A percentile compares a stretch with the other conserved stretches of the same genome.
phyloP scores from a whole-genome alignment of 305 asterid genomes.

The Fraxinus sp. region DNA sequence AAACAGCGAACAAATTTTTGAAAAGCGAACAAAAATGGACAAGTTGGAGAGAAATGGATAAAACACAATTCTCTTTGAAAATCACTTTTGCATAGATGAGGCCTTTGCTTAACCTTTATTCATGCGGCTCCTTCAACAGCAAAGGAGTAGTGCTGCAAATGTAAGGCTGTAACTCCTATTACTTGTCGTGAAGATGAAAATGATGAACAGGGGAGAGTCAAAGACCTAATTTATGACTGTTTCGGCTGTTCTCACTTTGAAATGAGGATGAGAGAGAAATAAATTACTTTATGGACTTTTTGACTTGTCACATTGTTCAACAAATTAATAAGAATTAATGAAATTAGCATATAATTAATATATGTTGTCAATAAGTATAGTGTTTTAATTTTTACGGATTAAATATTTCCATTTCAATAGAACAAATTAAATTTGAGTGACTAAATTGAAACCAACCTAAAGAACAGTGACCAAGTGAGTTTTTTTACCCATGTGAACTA shows the following conservation, averaged over 20 bases:
- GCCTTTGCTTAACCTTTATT: neutral
- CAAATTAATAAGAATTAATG: neutral
- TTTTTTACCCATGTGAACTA: neutral
- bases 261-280: neutral
- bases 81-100: neutral
- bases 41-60: neutral
- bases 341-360: neutral
- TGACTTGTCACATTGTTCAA: neutral
- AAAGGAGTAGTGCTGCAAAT: neutral
- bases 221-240: neutral
- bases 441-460: neutral
- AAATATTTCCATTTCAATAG: neutral
- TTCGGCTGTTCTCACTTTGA: neutral
- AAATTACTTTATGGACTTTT: neutral
- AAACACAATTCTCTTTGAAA: neutral
- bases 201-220: neutral
- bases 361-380: neutral
- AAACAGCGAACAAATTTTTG: neutral
- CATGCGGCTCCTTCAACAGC: neutral
- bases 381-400: neutral
- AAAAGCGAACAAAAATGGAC: neutral
- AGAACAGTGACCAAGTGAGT: neutral
- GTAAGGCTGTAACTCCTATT: neutral
- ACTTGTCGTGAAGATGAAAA: neutral
- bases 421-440: neutral